Evolutionary conservation across 805 yeast species (phyloP).

Genomic region (Candida chilensis): DNA sequence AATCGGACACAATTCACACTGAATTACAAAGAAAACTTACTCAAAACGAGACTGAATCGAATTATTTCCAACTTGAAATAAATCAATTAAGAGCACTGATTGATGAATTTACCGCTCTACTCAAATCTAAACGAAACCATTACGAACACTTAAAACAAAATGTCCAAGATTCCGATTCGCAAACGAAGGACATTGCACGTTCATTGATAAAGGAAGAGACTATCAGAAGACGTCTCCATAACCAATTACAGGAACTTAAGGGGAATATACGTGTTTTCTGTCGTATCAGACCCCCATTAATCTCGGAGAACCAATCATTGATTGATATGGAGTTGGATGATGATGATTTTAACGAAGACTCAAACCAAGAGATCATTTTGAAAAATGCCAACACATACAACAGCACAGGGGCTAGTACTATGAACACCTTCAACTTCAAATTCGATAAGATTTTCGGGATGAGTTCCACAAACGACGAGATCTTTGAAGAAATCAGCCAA

Average conservation of each 20-base stretch:
- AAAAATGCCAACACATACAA: no score
- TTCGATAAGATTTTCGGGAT: conserved; percentile 76
- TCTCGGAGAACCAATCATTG: conserved; percentile 5
- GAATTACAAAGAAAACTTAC: neutral
- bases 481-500: conserved; percentile 82
- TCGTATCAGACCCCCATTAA: conserved; percentile 61
- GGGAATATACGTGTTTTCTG: conserved; percentile 93
- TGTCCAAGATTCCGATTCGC: conserved; percentile 1
- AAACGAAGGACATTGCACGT: neutral
- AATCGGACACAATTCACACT: neutral
- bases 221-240: conserved; percentile 56
- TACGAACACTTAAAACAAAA: conserved; percentile 1
- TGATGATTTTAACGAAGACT: conserved; percentile 19
- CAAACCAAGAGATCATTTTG: conserved; percentile 22
- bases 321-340: no score
- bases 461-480: conserved; percentile 41
- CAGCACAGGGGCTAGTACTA: no score
- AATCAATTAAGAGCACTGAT: neutral
- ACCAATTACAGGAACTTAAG: conserved; percentile 72
- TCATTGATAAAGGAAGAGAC: conserved; percentile 39
- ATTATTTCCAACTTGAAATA: neutral
- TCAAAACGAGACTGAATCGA: neutral
- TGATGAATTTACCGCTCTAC: neutral
- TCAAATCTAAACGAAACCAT: neutral
- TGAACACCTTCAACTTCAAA: no score